phyloP scores from a whole-genome alignment of 352 stramenopile species.

The Phytophthora pini region DNA sequence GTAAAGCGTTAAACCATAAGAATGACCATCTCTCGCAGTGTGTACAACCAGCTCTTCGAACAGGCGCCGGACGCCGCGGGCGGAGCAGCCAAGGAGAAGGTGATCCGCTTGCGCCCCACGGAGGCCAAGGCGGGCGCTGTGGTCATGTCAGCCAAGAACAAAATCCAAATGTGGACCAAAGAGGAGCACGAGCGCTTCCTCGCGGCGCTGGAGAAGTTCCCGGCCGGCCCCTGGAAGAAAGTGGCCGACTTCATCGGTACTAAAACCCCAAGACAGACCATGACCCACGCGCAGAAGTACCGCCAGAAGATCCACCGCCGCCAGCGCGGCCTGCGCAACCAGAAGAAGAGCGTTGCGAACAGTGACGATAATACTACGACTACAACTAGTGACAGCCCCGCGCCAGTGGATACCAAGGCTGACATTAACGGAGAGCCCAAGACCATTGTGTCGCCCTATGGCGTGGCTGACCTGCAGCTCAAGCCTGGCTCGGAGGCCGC shows the following conservation, averaged over 20 bases:
- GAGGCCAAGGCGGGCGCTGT: slow-evolving; percentile 82
- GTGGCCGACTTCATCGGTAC: slow-evolving; percentile 87
- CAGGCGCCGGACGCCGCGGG: slow-evolving; percentile 41
- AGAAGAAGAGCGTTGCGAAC: slow-evolving; percentile 55
- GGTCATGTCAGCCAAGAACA: slow-evolving; percentile 82
- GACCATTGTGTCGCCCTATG: slow-evolving; percentile 57
- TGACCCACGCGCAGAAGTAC: slow-evolving; percentile 88
- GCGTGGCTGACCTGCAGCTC: slow-evolving; percentile 65
- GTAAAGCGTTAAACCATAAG: background rate
- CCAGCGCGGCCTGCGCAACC: slow-evolving; percentile 76
- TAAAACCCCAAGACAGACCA: slow-evolving; percentile 94
- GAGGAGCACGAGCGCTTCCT: slow-evolving; percentile 89
- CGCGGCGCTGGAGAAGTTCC: slow-evolving; percentile 85
- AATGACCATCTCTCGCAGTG: slow-evolving; percentile 86
- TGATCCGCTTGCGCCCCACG: slow-evolving; percentile 80
- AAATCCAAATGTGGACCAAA: slow-evolving; percentile 89
- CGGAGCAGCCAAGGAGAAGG: slow-evolving; percentile 51
- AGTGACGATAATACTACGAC: background rate
- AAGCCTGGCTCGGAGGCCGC: slow-evolving; percentile 44
- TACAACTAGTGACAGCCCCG: slow-evolving; percentile 15
- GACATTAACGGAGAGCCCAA: slow-evolving; percentile 45
- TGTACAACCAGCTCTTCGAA: slow-evolving; percentile 89
- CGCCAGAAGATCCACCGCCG: slow-evolving; percentile 83
- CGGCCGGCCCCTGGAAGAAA: slow-evolving; percentile 85
- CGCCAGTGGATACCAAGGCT: slow-evolving; percentile 32